A percentile compares a stretch with the other conserved stretches of the same genome.
Conservation (phyloP, 202 grass and related monocot species). For the Hordeum pubiflorum region DNA sequence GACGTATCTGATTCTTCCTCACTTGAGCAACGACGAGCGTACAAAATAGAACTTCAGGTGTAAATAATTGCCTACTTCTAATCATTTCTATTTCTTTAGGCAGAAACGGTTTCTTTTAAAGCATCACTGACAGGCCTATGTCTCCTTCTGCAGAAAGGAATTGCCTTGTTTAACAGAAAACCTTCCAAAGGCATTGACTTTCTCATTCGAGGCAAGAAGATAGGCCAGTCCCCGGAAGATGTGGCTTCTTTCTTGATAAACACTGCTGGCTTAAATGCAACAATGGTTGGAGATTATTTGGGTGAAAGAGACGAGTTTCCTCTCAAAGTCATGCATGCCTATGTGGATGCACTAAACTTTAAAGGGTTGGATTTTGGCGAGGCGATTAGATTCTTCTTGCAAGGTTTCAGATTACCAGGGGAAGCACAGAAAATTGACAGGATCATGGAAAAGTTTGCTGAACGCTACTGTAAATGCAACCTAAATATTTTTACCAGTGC, state of each 20-base stretch:
- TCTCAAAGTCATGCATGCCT: conserved; percentile 97
- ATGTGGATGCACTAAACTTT: conserved; percentile 85
- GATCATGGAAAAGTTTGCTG: conserved; percentile 99
- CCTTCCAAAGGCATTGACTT: conserved; percentile 98
- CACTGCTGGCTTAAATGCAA: conserved; percentile 71
- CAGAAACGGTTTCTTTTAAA: neutral
- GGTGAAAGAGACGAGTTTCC: conserved; percentile 92
- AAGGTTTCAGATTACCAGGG: conserved; percentile 89
- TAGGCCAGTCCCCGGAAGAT: conserved; percentile 67
- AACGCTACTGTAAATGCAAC: conserved; percentile 94
- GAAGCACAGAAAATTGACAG: conserved; percentile 99
- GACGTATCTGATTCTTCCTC: conserved; percentile 73
- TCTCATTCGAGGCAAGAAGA: conserved; percentile 79
- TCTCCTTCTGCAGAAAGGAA: conserved; percentile 72
- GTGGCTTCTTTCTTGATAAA: conserved; percentile 84
- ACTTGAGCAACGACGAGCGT: conserved; percentile 80
- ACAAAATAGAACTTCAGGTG: conserved; percentile 93
- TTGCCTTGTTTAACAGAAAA: conserved; percentile 90
- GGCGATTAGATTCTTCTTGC: conserved; percentile 88
- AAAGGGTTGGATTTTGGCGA: conserved; percentile 84
- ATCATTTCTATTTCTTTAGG: neutral
- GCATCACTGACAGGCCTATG: conserved; percentile 9
- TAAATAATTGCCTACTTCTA: conserved; percentile 18
- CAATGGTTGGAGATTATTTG: conserved; percentile 91
- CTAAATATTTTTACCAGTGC: conserved; percentile 83